phyloP scores from a whole-genome alignment of 495 filamentous ascomycete species.

The Geoglossum glabrum region DNA sequence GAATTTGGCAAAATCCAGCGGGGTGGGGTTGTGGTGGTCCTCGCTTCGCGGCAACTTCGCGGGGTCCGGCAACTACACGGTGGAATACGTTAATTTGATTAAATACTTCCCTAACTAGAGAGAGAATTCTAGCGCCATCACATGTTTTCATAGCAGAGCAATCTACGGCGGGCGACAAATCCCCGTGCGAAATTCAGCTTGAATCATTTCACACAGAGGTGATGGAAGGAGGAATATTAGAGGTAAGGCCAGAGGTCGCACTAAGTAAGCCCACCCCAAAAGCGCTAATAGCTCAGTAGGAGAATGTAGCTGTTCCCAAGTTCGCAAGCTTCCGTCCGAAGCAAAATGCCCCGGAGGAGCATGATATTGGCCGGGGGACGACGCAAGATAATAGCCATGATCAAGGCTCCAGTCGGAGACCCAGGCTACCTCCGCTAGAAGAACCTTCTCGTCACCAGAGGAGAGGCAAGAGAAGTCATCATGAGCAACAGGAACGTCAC shows the following conservation, averaged over 20 bases:
- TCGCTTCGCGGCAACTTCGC: too few relatives aligned
- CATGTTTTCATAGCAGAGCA: not conserved
- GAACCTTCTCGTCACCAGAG: not conserved
- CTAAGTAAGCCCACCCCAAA: too few relatives aligned
- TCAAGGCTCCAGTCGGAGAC: not conserved
- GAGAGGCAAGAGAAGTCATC: not conserved
- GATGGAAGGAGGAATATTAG: not conserved
- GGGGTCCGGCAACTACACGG: too few relatives aligned
- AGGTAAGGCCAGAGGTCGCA: not conserved
- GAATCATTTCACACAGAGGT: not conserved
- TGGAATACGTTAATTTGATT: too few relatives aligned
- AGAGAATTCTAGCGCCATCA: not conserved
- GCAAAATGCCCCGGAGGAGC: slow-evolving; percentile 7
- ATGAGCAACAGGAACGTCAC: not conserved
- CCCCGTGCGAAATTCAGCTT: not conserved
- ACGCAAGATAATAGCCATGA: not conserved
- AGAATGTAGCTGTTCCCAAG: slow-evolving; percentile 26
- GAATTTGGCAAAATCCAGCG: too few relatives aligned
- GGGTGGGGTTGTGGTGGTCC: too few relatives aligned
- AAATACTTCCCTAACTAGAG: too few relatives aligned
- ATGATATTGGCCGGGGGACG: not conserved
- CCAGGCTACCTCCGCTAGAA: not conserved
- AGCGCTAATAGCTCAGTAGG: not conserved
- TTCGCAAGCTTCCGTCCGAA: slow-evolving; percentile 50
- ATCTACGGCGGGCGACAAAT: not conserved